Evolutionary conservation across 345 rosid genomes (phyloP).

Genomic region (Salix brachista): DNA sequence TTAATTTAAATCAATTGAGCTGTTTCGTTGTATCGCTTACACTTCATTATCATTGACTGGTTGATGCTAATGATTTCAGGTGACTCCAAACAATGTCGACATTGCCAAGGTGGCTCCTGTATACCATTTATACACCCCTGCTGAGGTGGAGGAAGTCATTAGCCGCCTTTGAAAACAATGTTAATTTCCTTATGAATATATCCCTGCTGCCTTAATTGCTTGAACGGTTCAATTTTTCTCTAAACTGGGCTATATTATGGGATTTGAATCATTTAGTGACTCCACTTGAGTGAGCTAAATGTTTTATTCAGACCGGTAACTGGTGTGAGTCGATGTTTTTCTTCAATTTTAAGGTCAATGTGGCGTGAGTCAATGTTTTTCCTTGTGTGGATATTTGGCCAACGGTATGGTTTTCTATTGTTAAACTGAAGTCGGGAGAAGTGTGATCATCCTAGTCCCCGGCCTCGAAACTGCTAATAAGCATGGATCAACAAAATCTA

Average conservation of each 20-base stretch:
- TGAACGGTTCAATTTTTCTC: background rate
- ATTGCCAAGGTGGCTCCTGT: conserved; percentile 84
- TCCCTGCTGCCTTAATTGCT: background rate
- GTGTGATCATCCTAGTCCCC: background rate
- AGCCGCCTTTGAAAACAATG: conserved; percentile 51
- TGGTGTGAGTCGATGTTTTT: background rate
- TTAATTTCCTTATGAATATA: background rate
- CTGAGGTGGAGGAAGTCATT: conserved; percentile 91
- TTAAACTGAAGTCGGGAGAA: background rate
- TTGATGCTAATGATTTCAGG: conserved; percentile 39
- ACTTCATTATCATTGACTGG: too few species aligned
- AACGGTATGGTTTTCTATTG: background rate
- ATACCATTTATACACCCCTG: conserved; percentile 83
- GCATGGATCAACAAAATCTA: too few species aligned
- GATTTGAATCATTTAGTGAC: background rate
- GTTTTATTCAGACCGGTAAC: background rate
- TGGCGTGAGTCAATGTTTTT: background rate
- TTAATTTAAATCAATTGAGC: background rate
- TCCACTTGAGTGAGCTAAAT: background rate
- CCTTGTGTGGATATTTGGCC: background rate
- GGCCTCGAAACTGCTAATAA: background rate
- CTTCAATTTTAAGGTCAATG: background rate
- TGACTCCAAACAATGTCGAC: conserved; percentile 90
- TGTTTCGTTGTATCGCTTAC: background rate
- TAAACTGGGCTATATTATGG: background rate